Base-by-base conservation (phyloP, 371 early-diverging fungal genomes). In the Polyrhizophydium stewartii region DNA sequence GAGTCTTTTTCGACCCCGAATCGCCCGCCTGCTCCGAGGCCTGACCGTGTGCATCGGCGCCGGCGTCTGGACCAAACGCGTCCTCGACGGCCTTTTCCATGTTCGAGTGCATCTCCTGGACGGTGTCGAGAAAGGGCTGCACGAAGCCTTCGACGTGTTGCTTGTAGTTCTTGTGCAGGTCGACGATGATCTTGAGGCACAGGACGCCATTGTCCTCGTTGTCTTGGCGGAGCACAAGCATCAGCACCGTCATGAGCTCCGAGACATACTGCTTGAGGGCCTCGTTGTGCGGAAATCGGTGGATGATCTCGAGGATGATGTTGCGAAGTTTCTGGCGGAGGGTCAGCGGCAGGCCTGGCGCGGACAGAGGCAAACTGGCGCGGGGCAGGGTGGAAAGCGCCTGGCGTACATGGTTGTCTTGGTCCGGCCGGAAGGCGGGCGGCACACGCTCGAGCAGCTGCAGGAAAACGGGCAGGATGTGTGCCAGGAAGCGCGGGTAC, bases 121-220 rank as follows among this genome's bases (percentile, higher is more conserved):
- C 94, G 58, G 94, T 84, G 38, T 93, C 90, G 46, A 97, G 81
- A 60, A 97, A 97, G 1, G 90, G 87, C 62, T 90, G 87, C 0
- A 96, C 93, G 64, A 91, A 85, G 55, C 88, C 89, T 69, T 94
- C 94, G 30, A 96, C 75, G n/a, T 46, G 47, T 6, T 53, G 16
- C 59, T 90, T 88, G 69, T 89, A 96, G 31, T 84, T 83, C 64
- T 94, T 87, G 69, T 96, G 93, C 57, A 98, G 78, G 58, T 98
- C 98, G 56, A 92, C 91, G 59, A 98, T 88, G 38, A 96, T 90
- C 69, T 95, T 94, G 25, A 98, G 81, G 64, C 91, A 87, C 2
- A 93, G 81, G 27, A 92, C 89, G 1, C 91, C 98, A 67, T 97
- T 97, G 28, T 97, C 99, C 76, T 98, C 99, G 64, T 97, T 97